Percentiles rank a stretch among this genome's conserved stretches.
Evolutionary conservation across 495 filamentous ascomycete species (phyloP).

Genomic region (Penicillium odoratum): DNA sequence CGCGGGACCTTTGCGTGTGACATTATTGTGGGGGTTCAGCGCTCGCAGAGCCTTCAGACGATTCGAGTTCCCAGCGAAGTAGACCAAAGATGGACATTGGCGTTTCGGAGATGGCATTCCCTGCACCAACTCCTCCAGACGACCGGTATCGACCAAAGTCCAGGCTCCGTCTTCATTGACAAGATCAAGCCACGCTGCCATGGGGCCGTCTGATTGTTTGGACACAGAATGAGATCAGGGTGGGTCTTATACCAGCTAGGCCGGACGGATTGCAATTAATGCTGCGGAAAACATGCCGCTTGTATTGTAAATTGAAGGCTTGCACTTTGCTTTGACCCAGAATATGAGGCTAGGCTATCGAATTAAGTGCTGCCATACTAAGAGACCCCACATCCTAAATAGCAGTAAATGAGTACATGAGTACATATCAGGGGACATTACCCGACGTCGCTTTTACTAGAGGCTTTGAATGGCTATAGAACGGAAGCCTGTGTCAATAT

Average conservation of each 20-base stretch:
- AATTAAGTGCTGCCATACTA: not conserved
- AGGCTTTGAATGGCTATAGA: too few relatives aligned
- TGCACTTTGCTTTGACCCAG: not conserved
- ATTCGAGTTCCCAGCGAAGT: constrained; percentile 15
- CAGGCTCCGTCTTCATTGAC: not conserved
- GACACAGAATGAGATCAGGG: not conserved
- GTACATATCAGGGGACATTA: not conserved
- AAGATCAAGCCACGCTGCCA: constrained; percentile 6
- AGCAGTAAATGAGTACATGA: too few relatives aligned
- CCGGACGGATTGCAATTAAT: not conserved
- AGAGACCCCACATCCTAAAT: too few relatives aligned
- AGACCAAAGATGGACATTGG: constrained; percentile 7
- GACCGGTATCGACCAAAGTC: constrained; percentile 4
- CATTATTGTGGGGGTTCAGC: constrained; percentile 19
- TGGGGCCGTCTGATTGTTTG: not conserved
- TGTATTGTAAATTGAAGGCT: not conserved
- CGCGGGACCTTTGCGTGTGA: constrained; percentile 14
- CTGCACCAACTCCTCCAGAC: not conserved
- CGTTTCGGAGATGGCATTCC: not conserved
- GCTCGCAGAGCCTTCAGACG: constrained; percentile 16
- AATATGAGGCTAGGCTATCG: not conserved
- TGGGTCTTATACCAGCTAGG: not conserved
- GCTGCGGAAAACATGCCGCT: not conserved
- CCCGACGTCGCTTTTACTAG: too few relatives aligned
- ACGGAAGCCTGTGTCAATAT: too few relatives aligned